Percentiles rank a stretch among this genome's conserved stretches.
Conservation (phyloP, 2,329 filamentous ascomycete genomes). For the Exophiala spinifera region DNA sequence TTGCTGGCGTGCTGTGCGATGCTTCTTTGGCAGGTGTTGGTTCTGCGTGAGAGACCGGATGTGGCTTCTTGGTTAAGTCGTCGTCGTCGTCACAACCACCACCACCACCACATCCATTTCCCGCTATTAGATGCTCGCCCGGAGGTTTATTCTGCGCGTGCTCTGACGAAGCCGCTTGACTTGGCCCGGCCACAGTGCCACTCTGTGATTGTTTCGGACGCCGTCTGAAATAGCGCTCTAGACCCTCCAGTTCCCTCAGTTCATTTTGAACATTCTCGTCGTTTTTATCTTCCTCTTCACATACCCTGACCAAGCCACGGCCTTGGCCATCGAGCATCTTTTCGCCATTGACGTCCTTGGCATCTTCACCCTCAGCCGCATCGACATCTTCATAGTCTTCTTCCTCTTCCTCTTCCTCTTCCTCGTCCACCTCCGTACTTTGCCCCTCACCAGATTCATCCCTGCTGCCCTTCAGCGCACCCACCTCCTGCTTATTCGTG, state of each 20-base stretch:
- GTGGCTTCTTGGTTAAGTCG: neutral
- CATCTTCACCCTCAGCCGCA: slow-evolving; percentile 47
- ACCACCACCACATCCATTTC: too few species aligned
- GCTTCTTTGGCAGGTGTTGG: neutral
- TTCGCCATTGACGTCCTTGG: slow-evolving; percentile 63
- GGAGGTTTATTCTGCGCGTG: too few species aligned
- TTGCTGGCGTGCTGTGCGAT: too few species aligned
- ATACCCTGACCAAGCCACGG: slow-evolving; percentile 68
- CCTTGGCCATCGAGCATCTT: slow-evolving; percentile 65
- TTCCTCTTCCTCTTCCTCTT: slow-evolving; percentile 36
- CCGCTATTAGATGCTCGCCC: too few species aligned
- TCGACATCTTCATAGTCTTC: slow-evolving; percentile 36
- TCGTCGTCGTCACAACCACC: neutral
- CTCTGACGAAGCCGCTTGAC: too few species aligned
- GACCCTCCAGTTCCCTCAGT: slow-evolving; percentile 62
- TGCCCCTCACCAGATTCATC: slow-evolving; percentile 39
- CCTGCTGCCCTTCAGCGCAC: slow-evolving; percentile 19
- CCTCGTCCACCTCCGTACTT: slow-evolving; percentile 31
- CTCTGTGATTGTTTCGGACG: slow-evolving; percentile 1
- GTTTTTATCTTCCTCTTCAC: slow-evolving; percentile 64
- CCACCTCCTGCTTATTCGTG: slow-evolving; percentile 38
- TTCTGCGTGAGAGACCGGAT: too few species aligned
- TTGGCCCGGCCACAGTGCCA: neutral
- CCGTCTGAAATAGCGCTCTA: slow-evolving; percentile 33
- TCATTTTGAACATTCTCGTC: slow-evolving; percentile 61